Evolutionary conservation across 2,329 filamentous ascomycete species (phyloP).

Genomic region (Lasiodiplodia hormozganensis): DNA sequence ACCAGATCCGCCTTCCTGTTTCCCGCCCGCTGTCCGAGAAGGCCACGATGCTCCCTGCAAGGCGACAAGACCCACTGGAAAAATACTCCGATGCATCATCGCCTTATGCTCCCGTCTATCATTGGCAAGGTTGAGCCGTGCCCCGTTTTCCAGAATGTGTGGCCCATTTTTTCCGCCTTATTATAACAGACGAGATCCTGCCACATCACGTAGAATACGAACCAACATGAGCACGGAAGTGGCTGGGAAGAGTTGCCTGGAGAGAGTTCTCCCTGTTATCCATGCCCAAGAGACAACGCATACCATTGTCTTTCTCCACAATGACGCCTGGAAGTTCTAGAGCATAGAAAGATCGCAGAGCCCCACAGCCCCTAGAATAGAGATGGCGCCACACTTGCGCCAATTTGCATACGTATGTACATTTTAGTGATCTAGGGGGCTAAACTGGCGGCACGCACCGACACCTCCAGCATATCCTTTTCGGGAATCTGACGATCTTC

Average conservation of each 20-base stretch:
- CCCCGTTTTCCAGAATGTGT: neutral
- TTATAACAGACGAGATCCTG: neutral
- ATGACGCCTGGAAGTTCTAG: constrained; percentile 13
- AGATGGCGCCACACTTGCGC: neutral
- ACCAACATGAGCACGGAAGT: neutral
- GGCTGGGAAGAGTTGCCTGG: constrained; percentile 2
- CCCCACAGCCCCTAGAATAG: neutral
- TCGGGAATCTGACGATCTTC: constrained; percentile 16
- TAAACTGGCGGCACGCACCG: neutral
- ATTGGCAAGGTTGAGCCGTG: neutral
- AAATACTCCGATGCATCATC: constrained; percentile 20
- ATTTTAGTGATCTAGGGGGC: neutral
- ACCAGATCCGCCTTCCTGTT: constrained; percentile 19
- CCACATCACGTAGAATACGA: constrained; percentile 3
- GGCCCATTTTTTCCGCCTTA: neutral
- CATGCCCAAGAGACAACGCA: constrained; percentile 15
- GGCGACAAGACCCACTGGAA: constrained; percentile 14
- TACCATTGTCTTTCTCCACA: constrained; percentile 9
- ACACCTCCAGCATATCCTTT: neutral
- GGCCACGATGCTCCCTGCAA: constrained; percentile 10
- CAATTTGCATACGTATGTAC: constrained; percentile 1
- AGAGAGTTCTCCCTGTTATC: neutral
- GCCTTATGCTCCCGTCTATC: neutral
- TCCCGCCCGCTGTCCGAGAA: constrained; percentile 1
- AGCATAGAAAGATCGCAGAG: constrained; percentile 14